Evolutionary conservation across 495 filamentous ascomycete genomes (phyloP).

Genomic region (Talaromyces liani): DNA sequence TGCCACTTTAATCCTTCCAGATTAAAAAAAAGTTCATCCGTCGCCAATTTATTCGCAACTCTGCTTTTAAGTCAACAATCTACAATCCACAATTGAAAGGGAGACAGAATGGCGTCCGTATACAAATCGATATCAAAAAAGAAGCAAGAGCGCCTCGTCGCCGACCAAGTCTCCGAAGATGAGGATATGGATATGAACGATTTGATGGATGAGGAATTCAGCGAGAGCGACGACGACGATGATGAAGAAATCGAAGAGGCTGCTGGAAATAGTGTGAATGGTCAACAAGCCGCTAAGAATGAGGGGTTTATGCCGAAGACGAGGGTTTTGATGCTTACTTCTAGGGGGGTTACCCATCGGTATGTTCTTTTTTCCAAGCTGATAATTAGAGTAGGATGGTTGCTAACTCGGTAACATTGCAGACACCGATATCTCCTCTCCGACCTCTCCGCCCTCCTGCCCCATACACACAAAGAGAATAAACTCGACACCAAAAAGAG

Average conservation of each 20-base stretch:
- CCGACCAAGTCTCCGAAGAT: slow-evolving; percentile 27
- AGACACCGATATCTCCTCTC: slow-evolving; percentile 91
- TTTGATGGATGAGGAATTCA: slow-evolving; percentile 28
- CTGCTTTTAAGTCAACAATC: neutral
- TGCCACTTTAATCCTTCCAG: neutral
- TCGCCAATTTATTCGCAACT: neutral
- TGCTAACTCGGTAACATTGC: neutral
- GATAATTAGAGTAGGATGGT: neutral
- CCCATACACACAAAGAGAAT: slow-evolving; percentile 86
- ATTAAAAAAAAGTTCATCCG: slow-evolving; percentile 6
- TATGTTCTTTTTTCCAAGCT: slow-evolving; percentile 27
- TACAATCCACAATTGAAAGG: neutral
- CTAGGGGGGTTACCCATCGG: slow-evolving; percentile 84
- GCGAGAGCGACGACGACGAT: slow-evolving; percentile 41
- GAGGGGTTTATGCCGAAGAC: slow-evolving; percentile 45
- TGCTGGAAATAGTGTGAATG: slow-evolving; percentile 26
- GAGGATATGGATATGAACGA: slow-evolving; percentile 37
- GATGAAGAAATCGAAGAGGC: slow-evolving; percentile 31
- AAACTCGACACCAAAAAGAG: slow-evolving; percentile 93
- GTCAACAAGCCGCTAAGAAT: slow-evolving; percentile 18
- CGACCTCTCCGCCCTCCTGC: slow-evolving; percentile 82
- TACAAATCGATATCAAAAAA: slow-evolving; percentile 86
- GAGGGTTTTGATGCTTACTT: slow-evolving; percentile 81
- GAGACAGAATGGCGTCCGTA: slow-evolving; percentile 72
- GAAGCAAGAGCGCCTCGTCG: slow-evolving; percentile 24